These are phyloP conservation scores for Cladorrhinum samala DNA, from an alignment of 495 filamentous ascomycete genomes.

Conservation along the genomic window DNA sequence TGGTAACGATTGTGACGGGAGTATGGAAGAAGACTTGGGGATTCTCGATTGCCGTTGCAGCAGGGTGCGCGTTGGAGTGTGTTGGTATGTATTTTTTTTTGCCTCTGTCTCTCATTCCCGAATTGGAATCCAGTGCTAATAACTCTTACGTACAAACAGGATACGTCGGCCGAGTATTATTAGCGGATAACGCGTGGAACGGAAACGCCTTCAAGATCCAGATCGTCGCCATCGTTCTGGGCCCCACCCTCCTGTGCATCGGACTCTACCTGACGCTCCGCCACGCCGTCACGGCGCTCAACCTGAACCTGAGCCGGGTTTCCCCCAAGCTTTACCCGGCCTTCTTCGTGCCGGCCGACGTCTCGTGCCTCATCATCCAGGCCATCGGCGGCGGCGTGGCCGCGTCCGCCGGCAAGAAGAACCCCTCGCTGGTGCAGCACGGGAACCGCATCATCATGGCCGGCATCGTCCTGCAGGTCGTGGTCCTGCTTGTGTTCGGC, in stretches of 20 bases:
- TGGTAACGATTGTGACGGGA: conserved; percentile 45
- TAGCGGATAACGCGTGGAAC: conserved; percentile 57
- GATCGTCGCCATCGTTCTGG: conserved; percentile 61
- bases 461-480: conserved; percentile 64
- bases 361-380: conserved; percentile 58
- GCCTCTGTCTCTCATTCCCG: background rate
- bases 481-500: conserved; percentile 54
- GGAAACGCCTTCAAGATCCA: conserved; percentile 56
- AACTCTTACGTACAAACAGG: no score
- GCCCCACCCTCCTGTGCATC: conserved; percentile 59
- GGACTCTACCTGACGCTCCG: conserved; percentile 63
- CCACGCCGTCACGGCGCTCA: conserved; percentile 50
- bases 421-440: conserved; percentile 26
- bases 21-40: conserved; percentile 61
- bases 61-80: conserved; percentile 40
- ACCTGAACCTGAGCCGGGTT: conserved; percentile 48
- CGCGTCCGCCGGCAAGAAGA: conserved; percentile 39
- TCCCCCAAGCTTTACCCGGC: conserved; percentile 54
- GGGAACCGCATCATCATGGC: conserved; percentile 65
- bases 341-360: conserved; percentile 60
- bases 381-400: conserved; percentile 61
- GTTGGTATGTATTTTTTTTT: conserved; percentile 24
- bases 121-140: conserved; percentile 23
- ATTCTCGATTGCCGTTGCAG: conserved; percentile 45
- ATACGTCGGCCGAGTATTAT: conserved; percentile 56